Base-by-base conservation (phyloP, 2,329 filamentous ascomycete species). In the Epichloe amarillans region DNA sequence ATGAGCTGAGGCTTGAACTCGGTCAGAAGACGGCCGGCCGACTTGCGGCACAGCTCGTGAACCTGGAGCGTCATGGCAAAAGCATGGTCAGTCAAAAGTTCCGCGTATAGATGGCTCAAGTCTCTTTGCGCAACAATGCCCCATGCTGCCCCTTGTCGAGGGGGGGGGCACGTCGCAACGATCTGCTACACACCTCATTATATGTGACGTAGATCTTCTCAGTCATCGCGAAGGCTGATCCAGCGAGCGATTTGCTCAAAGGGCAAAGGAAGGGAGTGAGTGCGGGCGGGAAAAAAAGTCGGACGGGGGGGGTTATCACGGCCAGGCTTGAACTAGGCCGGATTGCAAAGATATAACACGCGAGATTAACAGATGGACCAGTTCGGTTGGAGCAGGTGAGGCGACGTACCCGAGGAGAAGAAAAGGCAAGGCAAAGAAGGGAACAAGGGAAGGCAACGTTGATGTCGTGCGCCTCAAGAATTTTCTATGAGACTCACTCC, bases 31-130 rank as follows among this genome's bases (percentile, higher is more conserved):
- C 76, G 74, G 56, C 81, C 77, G 39, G 90, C 93, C 17, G 88
- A 82, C 65, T 84, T 77, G 72, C 96, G 86, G 76, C 93, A 98
- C 66, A 97, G 81, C 72, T 95, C 95, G 81, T 98, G 93, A 64
- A 98, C 86, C 90, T 97, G 39, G 36, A 17, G 21, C 33, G 26
- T 8, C 26, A 26, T 26, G 7, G 26, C 26, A 8, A 30, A n/a
- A 41, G 23, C 19, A 36, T 23, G 38, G 42, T 42, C 26, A 51
- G 50, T 36, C 26, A 26, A 26, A 7, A 26, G 26, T 26, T 26
- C 26, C 26, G 26, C 26, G 26, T 26, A 8, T 8, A 26, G 30
- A 30, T 30, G 19, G 17, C 50, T 42, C 42, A 19, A 41, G 39
- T n/a, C 36, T 38, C 12, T n/a, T 38, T 14, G 36, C 14, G 36